Evolutionary conservation across 2,329 filamentous ascomycete genomes (phyloP).

Genomic region (Alternaria sp.): DNA sequence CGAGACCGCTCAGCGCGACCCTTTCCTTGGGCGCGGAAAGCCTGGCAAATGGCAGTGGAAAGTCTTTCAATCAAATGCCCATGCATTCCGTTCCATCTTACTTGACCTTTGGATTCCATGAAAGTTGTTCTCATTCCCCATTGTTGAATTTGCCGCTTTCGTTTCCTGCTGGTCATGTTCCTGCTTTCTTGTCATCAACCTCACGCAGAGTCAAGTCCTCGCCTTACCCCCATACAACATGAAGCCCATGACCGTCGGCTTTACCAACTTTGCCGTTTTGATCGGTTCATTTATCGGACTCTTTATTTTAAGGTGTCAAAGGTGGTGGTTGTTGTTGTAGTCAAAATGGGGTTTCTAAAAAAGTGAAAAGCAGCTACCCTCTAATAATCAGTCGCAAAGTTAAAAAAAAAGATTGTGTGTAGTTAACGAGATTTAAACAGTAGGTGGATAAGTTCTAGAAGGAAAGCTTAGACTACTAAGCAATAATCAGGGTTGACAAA

Average conservation of each 20-base stretch:
- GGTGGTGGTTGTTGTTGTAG: no score
- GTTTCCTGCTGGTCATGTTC: slow-evolving; percentile 68
- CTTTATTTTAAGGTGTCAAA: no score
- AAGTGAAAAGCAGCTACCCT: no score
- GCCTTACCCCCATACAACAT: slow-evolving; percentile 65
- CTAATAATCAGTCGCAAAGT: no score
- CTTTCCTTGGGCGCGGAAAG: slow-evolving; percentile 63
- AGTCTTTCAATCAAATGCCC: slow-evolving; percentile 60
- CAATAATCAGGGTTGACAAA: no score
- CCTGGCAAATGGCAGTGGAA: slow-evolving; percentile 66
- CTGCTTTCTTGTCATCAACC: slow-evolving; percentile 67
- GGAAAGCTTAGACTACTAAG: no score
- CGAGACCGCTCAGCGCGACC: slow-evolving; percentile 59
- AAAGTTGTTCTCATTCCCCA: slow-evolving; percentile 69
- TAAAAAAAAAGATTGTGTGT: no score
- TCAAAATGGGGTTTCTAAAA: no score
- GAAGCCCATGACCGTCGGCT: slow-evolving; percentile 60
- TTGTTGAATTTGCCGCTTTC: slow-evolving; percentile 69
- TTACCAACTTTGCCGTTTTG: slow-evolving; percentile 66
- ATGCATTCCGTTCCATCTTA: slow-evolving; percentile 58
- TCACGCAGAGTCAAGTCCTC: slow-evolving; percentile 66
- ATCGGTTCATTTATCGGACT: slow-evolving; percentile 64
- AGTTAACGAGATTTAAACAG: no score
- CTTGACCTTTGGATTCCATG: slow-evolving; percentile 68
- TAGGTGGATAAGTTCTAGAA: no score